Percentiles rank a stretch among this genome's conserved stretches.
Conservation (phyloP, 495 filamentous ascomycete species). For the Neurospora intermedia region DNA sequence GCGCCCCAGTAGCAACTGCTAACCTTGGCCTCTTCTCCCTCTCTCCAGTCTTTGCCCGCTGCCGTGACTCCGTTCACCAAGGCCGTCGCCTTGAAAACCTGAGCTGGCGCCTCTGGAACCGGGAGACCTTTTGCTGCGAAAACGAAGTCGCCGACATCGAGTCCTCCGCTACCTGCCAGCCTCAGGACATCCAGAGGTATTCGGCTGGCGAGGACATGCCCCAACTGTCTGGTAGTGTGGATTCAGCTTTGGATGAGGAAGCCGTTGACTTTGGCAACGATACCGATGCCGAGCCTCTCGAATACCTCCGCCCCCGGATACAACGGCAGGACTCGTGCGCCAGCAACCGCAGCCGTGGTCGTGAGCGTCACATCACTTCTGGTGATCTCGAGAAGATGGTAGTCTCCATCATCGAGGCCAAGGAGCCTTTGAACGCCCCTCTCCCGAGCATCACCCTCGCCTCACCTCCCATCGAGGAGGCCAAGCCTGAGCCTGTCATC, state of each 20-base stretch:
- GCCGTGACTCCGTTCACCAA: slow-evolving; percentile 87
- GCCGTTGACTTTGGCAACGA: slow-evolving; percentile 48
- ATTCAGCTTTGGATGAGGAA: slow-evolving; percentile 70
- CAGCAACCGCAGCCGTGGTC: slow-evolving; percentile 53
- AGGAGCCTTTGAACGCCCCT: slow-evolving; percentile 50
- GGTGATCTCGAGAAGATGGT: slow-evolving; percentile 84
- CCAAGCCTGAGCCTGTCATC: slow-evolving; percentile 21
- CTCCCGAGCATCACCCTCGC: slow-evolving; percentile 37
- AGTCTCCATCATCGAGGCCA: slow-evolving; percentile 68
- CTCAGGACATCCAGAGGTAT: slow-evolving; percentile 35
- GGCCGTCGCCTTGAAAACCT: slow-evolving; percentile 89
- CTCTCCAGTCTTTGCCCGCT: slow-evolving; percentile 85
- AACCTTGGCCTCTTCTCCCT: slow-evolving; percentile 7
- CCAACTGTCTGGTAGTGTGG: slow-evolving; percentile 82
- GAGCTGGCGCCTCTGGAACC: slow-evolving; percentile 91
- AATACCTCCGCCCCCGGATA: slow-evolving; percentile 49
- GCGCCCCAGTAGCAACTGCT: slow-evolving; percentile 1
- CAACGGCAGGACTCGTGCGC: slow-evolving; percentile 44
- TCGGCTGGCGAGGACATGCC: slow-evolving; percentile 48
- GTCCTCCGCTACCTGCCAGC: slow-evolving; percentile 31
- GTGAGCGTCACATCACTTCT: slow-evolving; percentile 85
- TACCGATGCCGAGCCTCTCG: slow-evolving; percentile 36
- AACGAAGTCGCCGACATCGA: slow-evolving; percentile 25
- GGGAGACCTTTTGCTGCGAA: slow-evolving; percentile 93
- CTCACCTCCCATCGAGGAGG: slow-evolving; percentile 5